These are phyloP conservation scores for Triticum timopheevii DNA, from an alignment of 176 grass and related monocot species.

Conservation along the genomic window DNA sequence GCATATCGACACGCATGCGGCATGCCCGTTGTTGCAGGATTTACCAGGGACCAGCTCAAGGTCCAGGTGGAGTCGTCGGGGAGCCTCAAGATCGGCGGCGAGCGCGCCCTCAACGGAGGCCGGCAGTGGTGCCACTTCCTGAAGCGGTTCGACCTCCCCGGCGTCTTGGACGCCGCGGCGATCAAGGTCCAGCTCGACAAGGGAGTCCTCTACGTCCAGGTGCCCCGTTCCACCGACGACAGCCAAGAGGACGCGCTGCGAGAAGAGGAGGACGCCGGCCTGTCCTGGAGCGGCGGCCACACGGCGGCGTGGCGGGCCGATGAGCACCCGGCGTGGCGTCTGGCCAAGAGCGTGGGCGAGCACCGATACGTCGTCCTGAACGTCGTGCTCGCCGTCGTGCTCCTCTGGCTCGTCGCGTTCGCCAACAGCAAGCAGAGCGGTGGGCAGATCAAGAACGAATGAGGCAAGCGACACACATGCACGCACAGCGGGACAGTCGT, in stretches of 20 bases:
- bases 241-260: not conserved
- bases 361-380: conserved; percentile 49
- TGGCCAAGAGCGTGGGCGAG: conserved; percentile 32
- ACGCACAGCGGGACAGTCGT: not conserved
- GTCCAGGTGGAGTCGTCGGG: conserved; percentile 44
- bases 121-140: conserved; percentile 43
- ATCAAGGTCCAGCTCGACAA: conserved; percentile 62
- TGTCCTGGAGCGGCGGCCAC: not conserved
- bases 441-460: conserved; percentile 9
- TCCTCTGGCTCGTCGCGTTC: conserved; percentile 51
- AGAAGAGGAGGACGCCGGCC: not conserved
- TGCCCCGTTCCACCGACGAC: conserved; percentile 17
- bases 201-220: conserved; percentile 52
- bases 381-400: conserved; percentile 47
- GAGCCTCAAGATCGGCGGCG: conserved; percentile 51
- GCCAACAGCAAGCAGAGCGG: conserved; percentile 21
- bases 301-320: not conserved
- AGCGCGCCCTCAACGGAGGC: conserved; percentile 43
- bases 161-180: not conserved
- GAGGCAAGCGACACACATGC: not conserved
- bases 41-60: conserved; percentile 70
- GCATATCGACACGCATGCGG: too few relatives aligned
- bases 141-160: conserved; percentile 53
- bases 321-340: not conserved
- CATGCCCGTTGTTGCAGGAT: conserved; percentile 33